Percentiles rank a stretch among this genome's conserved stretches.
Evolutionary conservation across 805 yeast species (phyloP).

Genomic region (Debaryomyces hansenii): DNA sequence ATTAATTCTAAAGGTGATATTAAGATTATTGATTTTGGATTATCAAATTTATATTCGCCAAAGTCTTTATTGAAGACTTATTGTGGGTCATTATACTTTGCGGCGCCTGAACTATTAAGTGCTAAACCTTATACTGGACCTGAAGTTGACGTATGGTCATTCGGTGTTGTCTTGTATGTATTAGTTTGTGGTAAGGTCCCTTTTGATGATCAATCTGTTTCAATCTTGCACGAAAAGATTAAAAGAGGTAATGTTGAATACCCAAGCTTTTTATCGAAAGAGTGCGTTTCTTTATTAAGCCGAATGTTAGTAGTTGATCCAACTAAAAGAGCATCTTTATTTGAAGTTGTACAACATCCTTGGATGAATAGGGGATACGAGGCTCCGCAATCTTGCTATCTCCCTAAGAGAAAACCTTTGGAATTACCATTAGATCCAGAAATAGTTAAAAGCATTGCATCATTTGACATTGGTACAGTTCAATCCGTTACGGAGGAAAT

Average conservation of each 20-base stretch:
- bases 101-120: slow-evolving; percentile 93
- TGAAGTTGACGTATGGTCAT: slow-evolving; percentile 97
- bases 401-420: slow-evolving; percentile 80
- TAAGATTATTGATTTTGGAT: slow-evolving; percentile 94
- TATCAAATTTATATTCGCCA: slow-evolving; percentile 80
- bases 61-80: slow-evolving; percentile 79
- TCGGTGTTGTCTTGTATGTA: slow-evolving; percentile 94
- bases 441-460: slow-evolving; percentile 73
- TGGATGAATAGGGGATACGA: slow-evolving; percentile 95
- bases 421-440: slow-evolving; percentile 63
- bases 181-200: slow-evolving; percentile 98
- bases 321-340: slow-evolving; percentile 69
- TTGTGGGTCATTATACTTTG: slow-evolving; percentile 96
- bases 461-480: slow-evolving; percentile 75
- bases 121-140: slow-evolving; percentile 96
- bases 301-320: slow-evolving; percentile 95
- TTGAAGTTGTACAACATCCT: slow-evolving; percentile 82
- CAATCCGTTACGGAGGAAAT: slow-evolving; percentile 59
- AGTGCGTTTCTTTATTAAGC: slow-evolving; percentile 75
- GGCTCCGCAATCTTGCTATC: slow-evolving; percentile 61
- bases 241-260: slow-evolving; percentile 91
- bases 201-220: slow-evolving; percentile 91
- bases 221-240: slow-evolving; percentile 89
- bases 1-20: slow-evolving; percentile 91
- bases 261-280: slow-evolving; percentile 76